Evolutionary conservation across 345 rosid genomes (phyloP).

Genomic region (Psidium friedrichsthalianum): DNA sequence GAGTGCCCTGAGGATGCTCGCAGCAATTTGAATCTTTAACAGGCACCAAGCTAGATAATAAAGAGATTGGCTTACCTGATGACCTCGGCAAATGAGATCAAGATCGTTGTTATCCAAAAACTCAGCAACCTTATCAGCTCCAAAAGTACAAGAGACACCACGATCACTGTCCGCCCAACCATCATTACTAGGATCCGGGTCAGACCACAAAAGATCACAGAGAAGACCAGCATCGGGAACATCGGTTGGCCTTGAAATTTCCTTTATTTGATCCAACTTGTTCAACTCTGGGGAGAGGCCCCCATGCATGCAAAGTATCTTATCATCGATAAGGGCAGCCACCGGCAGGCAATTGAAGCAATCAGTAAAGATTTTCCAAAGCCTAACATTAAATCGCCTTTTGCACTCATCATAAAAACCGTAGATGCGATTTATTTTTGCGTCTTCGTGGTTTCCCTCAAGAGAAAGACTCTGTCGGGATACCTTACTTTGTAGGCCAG

Average conservation of each 20-base stretch:
- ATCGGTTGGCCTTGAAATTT: slow-evolving; percentile 77
- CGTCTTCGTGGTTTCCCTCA: slow-evolving; percentile 97
- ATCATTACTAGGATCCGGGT: slow-evolving; percentile 58
- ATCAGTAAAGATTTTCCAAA: slow-evolving; percentile 90
- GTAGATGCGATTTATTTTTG: slow-evolving; percentile 89
- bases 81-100: slow-evolving; percentile 95
- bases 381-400: slow-evolving; percentile 85
- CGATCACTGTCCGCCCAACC: slow-evolving; percentile 92
- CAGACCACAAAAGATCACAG: slow-evolving; percentile 97
- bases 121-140: slow-evolving; percentile 70
- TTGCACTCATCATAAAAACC: slow-evolving; percentile 99
- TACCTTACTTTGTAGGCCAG: slow-evolving; percentile 87
- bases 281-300: slow-evolving; percentile 85
- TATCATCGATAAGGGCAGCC: slow-evolving; percentile 78
- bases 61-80: slow-evolving; percentile 53
- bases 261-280: slow-evolving; percentile 59
- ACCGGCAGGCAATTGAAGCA: slow-evolving; percentile 94
- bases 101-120: slow-evolving; percentile 88
- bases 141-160: slow-evolving; percentile 88
- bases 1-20: background rate
- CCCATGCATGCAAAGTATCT: slow-evolving; percentile 98
- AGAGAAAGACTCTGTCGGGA: slow-evolving; percentile 56
- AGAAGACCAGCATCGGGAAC: slow-evolving; percentile 90
- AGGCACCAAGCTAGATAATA: background rate
- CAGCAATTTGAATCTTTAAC: background rate